A percentile compares a stretch with the other conserved stretches of the same genome.
phyloP scores from a whole-genome alignment of 805 yeast species.

The Candida vartiovaarae region DNA sequence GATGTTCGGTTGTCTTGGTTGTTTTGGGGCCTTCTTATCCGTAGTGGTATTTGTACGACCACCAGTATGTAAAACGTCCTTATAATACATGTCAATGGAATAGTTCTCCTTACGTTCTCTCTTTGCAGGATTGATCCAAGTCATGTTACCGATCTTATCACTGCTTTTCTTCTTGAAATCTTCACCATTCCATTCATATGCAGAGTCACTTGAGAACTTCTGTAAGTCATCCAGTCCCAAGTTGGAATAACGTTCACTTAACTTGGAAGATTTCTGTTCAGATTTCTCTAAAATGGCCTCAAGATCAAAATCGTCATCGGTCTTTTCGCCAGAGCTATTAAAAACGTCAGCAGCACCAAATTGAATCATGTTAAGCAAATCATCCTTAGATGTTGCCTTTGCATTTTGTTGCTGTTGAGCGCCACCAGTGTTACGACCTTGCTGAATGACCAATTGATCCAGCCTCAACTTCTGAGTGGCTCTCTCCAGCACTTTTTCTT shows the following conservation, averaged over 20 bases:
- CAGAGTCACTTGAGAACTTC: constrained; percentile 64
- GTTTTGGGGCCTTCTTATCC: constrained; percentile 55
- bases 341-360: constrained; percentile 70
- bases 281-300: constrained; percentile 55
- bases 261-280: constrained; percentile 53
- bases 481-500: constrained; percentile 74
- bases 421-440: constrained; percentile 41
- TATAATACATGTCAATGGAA: constrained; percentile 80
- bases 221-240: constrained; percentile 74
- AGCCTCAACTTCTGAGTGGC: constrained; percentile 74
- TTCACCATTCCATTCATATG: constrained; percentile 86
- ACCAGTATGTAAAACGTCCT: constrained; percentile 71
- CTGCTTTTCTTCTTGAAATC: constrained; percentile 61
- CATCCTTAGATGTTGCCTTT: constrained; percentile 52
- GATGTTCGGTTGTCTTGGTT: constrained; percentile 76
- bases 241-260: constrained; percentile 56
- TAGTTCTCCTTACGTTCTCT: constrained; percentile 81
- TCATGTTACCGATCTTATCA: constrained; percentile 39
- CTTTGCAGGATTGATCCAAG: constrained; percentile 82
- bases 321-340: constrained; percentile 23
- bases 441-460: constrained; percentile 80
- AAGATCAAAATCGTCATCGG: constrained; percentile 46
- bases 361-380: constrained; percentile 74
- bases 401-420: constrained; percentile 24
- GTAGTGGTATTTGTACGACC: constrained; percentile 36